A percentile compares a stretch with the other conserved stretches of the same genome.
phyloP scores from a whole-genome alignment of 805 yeast species.

The Ascoidea asiatica region DNA sequence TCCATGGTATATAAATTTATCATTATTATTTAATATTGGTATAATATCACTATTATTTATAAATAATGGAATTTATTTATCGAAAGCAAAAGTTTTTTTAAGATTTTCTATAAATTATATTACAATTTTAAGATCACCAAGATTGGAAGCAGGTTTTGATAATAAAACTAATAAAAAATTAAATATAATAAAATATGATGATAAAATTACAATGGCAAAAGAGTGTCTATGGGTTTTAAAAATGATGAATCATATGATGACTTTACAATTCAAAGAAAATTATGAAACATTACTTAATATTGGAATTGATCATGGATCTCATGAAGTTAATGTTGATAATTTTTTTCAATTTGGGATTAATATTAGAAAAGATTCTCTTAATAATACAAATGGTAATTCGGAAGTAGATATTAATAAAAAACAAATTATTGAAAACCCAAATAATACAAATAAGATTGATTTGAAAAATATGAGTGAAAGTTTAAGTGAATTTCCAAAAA shows the following conservation, averaged over 20 bases:
- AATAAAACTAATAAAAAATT: not conserved
- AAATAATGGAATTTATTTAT: constrained; percentile 24
- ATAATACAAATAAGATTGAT: constrained; percentile 1
- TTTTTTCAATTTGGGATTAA: constrained; percentile 35
- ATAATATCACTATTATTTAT: constrained; percentile 26
- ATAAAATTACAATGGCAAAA: constrained; percentile 28
- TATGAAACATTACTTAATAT: constrained; percentile 21
- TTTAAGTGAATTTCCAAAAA: not conserved
- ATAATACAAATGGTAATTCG: not conserved
- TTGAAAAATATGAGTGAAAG: too few species aligned
- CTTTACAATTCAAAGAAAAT: constrained; percentile 31
- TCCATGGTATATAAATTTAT: constrained; percentile 42
- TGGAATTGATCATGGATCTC: constrained; percentile 42
- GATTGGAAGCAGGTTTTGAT: constrained; percentile 14
- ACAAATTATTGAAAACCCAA: not conserved
- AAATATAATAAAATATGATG: constrained; percentile 6
- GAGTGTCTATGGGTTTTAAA: constrained; percentile 54
- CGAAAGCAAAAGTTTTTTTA: constrained; percentile 10
- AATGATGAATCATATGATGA: constrained; percentile 36
- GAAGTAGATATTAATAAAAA: not conserved
- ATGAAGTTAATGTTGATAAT: constrained; percentile 31
- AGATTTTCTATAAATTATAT: constrained; percentile 21
- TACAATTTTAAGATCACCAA: constrained; percentile 16
- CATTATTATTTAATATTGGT: constrained; percentile 31
- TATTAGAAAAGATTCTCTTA: constrained; percentile 1